Evolutionary conservation across 306 rosid genomes (phyloP), one percentile per base, ranked within the genome.

Genomic region (Malus asiatica): DNA sequence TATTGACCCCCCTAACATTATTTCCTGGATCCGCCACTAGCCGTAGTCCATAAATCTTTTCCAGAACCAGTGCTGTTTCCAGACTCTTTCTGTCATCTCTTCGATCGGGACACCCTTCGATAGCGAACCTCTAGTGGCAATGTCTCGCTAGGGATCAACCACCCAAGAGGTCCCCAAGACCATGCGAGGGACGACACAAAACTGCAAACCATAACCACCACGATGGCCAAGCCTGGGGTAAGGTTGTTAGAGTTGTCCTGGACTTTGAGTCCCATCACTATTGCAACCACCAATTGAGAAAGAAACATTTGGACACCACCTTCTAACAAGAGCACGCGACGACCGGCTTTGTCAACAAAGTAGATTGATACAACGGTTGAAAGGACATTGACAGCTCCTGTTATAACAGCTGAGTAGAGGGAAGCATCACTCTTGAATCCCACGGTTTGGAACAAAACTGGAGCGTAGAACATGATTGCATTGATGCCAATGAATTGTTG

Each of bases 381-480:
- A 33, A 89, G 20, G 6, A 86, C 93, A 48, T 89, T 93, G 2
- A 91, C 90, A 1, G 89, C 90, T 29, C 97, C 93, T 0, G 89
- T 89, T 12, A 93, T 89, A 53, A 87, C 92, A 12, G 92, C 80
- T 1, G 90, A 93, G 86, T 88, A 89, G 4, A 93, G 89, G 20
- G 97, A 77, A 60, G 93, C 97, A 46, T 89, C 93, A 18, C 6
- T 71, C 27, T 76, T 82, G 63, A 91, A 91, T 19, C 98, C 97
- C 10, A 93, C 1, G 0, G 96, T 89, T 80, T 30, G 74, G 80
- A 93, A 93, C 9, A 93, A 48, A 15, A 93, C 97, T 0, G 97
- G 98, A 4, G 96, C 93, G 33, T 91, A 93, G 76, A 93, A 91
- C 97, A 91, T 91, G 64, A 93, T 91, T 1, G 97, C 98, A 7